Conservation (phyloP, 148 eudicot genomes). For the Beta vulgaris region DNA sequence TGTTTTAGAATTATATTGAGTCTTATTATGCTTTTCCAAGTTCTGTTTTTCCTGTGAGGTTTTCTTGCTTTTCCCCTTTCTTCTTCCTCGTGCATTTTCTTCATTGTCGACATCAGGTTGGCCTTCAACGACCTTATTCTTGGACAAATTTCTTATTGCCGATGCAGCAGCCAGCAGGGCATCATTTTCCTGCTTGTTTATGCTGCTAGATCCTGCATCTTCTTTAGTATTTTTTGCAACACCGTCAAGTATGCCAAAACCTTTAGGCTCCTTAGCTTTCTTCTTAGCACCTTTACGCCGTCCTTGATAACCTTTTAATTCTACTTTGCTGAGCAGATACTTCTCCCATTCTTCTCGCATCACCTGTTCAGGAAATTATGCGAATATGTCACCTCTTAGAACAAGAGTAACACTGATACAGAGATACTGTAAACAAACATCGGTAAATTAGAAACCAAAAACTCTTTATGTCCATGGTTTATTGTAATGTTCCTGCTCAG, state of each 20-base stretch:
- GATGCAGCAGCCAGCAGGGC: constrained; percentile 86
- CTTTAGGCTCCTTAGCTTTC: constrained; percentile 85
- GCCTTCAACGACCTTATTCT: constrained; percentile 42
- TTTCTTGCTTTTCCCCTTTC: constrained; percentile 43
- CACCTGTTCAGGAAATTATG: constrained; percentile 43
- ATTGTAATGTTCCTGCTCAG: too few species aligned
- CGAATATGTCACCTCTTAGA: constrained; percentile 1
- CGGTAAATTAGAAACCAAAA: not conserved
- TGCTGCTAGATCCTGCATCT: constrained; percentile 67
- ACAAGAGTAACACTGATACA: not conserved
- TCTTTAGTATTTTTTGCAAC: constrained; percentile 48
- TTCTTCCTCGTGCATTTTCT: constrained; percentile 38
- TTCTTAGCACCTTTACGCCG: constrained; percentile 55
- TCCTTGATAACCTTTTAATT: constrained; percentile 68
- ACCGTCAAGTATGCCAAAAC: constrained; percentile 90
- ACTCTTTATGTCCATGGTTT: too few species aligned
- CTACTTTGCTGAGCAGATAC: constrained; percentile 89
- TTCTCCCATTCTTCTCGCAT: constrained; percentile 97
- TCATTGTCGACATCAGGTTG: constrained; percentile 29
- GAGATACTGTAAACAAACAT: not conserved
- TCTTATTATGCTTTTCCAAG: constrained; percentile 31
- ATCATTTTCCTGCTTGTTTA: constrained; percentile 72
- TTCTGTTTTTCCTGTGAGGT: constrained; percentile 16
- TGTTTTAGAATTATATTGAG: constrained; percentile 25
- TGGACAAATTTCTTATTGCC: constrained; percentile 47